Evolutionary conservation across 2,329 filamentous ascomycete species (phyloP).

Genomic region (Pseudocercospora crystallina): DNA sequence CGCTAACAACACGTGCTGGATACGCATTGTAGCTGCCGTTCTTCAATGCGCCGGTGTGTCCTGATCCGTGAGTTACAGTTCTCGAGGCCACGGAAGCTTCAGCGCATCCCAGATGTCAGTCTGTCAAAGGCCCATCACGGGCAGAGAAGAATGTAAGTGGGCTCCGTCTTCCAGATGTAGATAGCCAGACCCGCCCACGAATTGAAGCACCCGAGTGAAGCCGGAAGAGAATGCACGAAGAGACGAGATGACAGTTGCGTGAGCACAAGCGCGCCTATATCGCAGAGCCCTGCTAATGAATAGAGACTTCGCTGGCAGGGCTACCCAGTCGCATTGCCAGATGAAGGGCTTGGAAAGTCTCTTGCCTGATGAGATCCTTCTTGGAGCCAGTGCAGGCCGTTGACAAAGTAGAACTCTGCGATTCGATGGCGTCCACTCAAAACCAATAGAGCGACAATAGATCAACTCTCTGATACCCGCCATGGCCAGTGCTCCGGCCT

Average conservation of each 20-base stretch:
- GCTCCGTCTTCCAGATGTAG: constrained; percentile 9
- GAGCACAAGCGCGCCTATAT: constrained; percentile 6
- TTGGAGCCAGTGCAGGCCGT: too few species aligned
- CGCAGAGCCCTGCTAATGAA: constrained; percentile 6
- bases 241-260: constrained; percentile 4
- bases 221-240: not conserved
- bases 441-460: not conserved
- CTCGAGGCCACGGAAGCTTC: not conserved
- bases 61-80: not conserved
- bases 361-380: too few species aligned
- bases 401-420: not conserved
- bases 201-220: not conserved
- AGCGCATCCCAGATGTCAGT: constrained; percentile 2
- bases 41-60: not conserved
- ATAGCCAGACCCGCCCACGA: constrained; percentile 1
- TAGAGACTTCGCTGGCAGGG: constrained; percentile 3
- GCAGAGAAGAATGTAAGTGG: constrained; percentile 4
- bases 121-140: not conserved
- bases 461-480: too few species aligned
- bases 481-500: too few species aligned
- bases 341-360: constrained; percentile 5
- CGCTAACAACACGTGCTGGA: constrained; percentile 1
- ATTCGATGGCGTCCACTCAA: not conserved
- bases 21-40: constrained; percentile 7
- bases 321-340: constrained; percentile 9